Evolutionary conservation across 257 asterid genomes (phyloP).

Genomic region (Nicotiana obtusifolia): DNA sequence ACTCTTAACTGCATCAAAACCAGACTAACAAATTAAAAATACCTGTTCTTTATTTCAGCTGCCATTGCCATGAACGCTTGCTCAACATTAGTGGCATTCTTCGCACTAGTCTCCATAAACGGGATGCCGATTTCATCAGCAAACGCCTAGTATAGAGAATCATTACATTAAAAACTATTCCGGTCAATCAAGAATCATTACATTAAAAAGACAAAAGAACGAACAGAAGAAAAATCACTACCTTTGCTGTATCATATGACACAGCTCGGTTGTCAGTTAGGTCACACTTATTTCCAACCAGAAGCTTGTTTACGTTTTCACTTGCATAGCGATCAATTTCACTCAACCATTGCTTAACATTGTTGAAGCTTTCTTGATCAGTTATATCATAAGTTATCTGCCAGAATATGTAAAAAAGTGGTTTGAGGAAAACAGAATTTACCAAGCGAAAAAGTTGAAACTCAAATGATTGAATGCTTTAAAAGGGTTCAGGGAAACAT

Average conservation of each 20-base stretch:
- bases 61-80: conserved; percentile 93
- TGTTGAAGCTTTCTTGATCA: conserved; percentile 76
- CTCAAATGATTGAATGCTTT: background rate
- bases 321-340: conserved; percentile 88
- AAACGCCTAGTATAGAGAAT: conserved; percentile 39
- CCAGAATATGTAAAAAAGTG: conserved; percentile 11
- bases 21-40: background rate
- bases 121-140: conserved; percentile 87
- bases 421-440: conserved; percentile 5
- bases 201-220: conserved; percentile 1
- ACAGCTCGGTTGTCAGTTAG: conserved; percentile 64
- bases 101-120: conserved; percentile 80
- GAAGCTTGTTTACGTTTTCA: conserved; percentile 74
- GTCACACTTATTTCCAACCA: conserved; percentile 77
- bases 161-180: conserved; percentile 7
- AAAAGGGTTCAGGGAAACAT: conserved; percentile 16
- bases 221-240: conserved; percentile 12
- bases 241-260: conserved; percentile 75
- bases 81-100: conserved; percentile 60
- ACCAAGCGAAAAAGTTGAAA: background rate
- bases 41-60: conserved; percentile 71
- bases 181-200: conserved; percentile 1
- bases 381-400: conserved; percentile 77
- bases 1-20: background rate
- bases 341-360: conserved; percentile 80